Evolutionary conservation across 2,329 filamentous ascomycete genomes (phyloP).

Genomic region (Diaporthe citriasiana): DNA sequence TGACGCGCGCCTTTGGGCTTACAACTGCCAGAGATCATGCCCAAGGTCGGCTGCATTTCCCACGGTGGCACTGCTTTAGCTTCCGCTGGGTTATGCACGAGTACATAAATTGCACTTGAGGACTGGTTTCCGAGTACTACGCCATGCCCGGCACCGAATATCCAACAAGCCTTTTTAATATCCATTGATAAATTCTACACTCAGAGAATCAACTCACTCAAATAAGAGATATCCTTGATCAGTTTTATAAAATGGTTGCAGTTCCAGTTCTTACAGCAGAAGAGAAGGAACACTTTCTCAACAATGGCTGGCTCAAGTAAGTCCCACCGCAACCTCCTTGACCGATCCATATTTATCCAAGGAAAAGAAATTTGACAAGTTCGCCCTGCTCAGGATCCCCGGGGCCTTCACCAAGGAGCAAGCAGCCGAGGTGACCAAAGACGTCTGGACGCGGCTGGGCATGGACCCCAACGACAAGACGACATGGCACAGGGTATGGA

Average conservation of each 20-base stretch:
- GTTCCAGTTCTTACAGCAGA: conserved; percentile 52
- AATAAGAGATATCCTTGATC: neutral
- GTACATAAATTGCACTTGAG: conserved; percentile 1
- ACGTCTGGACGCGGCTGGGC: conserved; percentile 75
- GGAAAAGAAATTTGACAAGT: conserved; percentile 45
- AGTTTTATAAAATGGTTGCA: conserved; percentile 30
- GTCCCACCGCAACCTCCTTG: neutral
- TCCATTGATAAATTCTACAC: neutral
- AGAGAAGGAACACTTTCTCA: conserved; percentile 58
- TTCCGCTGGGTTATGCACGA: conserved; percentile 22
- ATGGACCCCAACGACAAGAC: conserved; percentile 74
- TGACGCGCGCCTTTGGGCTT: conserved; percentile 4
- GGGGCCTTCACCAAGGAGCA: conserved; percentile 56
- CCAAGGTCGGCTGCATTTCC: conserved; percentile 21
- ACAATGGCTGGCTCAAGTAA: conserved; percentile 57
- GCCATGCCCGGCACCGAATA: neutral
- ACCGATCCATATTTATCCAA: neutral
- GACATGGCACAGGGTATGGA: conserved; percentile 74
- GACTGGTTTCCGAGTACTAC: neutral
- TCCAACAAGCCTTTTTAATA: neutral
- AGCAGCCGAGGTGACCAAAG: conserved; percentile 52
- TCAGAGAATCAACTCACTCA: neutral
- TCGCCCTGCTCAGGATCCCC: conserved; percentile 47
- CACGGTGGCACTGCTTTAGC: conserved; percentile 13
- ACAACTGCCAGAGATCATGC: conserved; percentile 33